phyloP scores from a whole-genome alignment of 2,329 filamentous ascomycete genomes.

The Calonectria pseudoreteaudii region DNA sequence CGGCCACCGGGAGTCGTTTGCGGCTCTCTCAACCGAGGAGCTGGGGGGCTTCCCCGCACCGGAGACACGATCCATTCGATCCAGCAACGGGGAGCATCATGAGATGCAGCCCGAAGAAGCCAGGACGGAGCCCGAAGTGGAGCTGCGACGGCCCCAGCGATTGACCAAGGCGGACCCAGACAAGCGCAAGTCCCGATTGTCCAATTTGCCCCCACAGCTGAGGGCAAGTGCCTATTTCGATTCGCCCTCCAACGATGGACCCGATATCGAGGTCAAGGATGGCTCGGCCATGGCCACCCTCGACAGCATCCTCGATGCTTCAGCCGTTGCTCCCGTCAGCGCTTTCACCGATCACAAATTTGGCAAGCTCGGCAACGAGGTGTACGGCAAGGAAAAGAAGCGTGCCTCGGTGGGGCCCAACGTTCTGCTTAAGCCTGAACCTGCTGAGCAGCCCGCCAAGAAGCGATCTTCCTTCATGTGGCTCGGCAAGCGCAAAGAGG shows the following conservation, averaged over 20 bases:
- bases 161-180: conserved; percentile 47
- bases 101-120: conserved; percentile 31
- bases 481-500: conserved; percentile 55
- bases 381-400: conserved; percentile 75
- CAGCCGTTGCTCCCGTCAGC: conserved; percentile 85
- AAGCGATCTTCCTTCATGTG: conserved; percentile 64
- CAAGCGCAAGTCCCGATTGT: conserved; percentile 49
- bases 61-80: conserved; percentile 31
- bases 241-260: conserved; percentile 62
- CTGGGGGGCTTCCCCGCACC: conserved; percentile 32
- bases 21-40: conserved; percentile 45
- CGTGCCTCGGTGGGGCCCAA: conserved; percentile 52
- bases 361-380: conserved; percentile 79
- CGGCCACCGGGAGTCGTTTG: conserved; percentile 51
- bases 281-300: conserved; percentile 90
- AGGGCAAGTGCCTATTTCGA: conserved; percentile 95
- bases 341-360: conserved; percentile 93
- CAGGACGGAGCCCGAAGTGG: conserved; percentile 31
- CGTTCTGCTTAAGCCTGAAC: conserved; percentile 37
- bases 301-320: conserved; percentile 92
- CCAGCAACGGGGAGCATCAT: conserved; percentile 26
- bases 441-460: conserved; percentile 50
- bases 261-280: conserved; percentile 71
- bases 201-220: conserved; percentile 80
- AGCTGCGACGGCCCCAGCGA: conserved; percentile 49